These are phyloP conservation scores for Pleurotus tuber-regium DNA, from an alignment of 768 basidiomycete species.

Conservation along the genomic window DNA sequence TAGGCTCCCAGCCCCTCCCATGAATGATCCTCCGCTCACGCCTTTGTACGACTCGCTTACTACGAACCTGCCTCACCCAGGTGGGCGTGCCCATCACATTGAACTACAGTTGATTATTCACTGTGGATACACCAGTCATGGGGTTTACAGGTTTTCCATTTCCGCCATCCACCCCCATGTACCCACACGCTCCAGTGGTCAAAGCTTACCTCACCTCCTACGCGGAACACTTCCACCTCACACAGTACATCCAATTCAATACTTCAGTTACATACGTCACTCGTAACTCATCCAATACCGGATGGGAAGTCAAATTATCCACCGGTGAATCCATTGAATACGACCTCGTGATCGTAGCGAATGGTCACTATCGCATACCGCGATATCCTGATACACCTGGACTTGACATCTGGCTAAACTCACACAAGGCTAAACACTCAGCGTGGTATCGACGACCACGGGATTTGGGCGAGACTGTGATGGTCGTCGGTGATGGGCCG, in stretches of 20 bases:
- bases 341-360: slow-evolving; percentile 71
- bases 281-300: slow-evolving; percentile 29
- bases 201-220: slow-evolving; percentile 70
- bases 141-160: slow-evolving; percentile 60
- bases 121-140: slow-evolving; percentile 80
- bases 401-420: slow-evolving; percentile 51
- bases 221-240: slow-evolving; percentile 58
- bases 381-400: slow-evolving; percentile 62
- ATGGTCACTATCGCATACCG: slow-evolving; percentile 72
- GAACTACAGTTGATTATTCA: slow-evolving; percentile 65
- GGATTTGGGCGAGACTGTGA: slow-evolving; percentile 38
- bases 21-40: slow-evolving; percentile 54
- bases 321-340: slow-evolving; percentile 36
- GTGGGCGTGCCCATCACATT: slow-evolving; percentile 42
- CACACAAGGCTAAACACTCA: slow-evolving; percentile 58
- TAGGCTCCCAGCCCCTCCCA: slow-evolving; percentile 57
- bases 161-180: slow-evolving; percentile 70
- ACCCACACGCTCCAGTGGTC: slow-evolving; percentile 59
- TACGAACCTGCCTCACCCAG: slow-evolving; percentile 78
- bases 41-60: slow-evolving; percentile 79
- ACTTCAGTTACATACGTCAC: slow-evolving; percentile 48
- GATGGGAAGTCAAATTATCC: slow-evolving; percentile 51
- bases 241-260: slow-evolving; percentile 60
- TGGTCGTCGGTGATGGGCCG: slow-evolving; percentile 55
- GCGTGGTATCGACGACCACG: slow-evolving; percentile 62